These are phyloP conservation scores for Ramalina intermedia DNA, from an alignment of 495 filamentous ascomycete genomes.

Conservation along the genomic window DNA sequence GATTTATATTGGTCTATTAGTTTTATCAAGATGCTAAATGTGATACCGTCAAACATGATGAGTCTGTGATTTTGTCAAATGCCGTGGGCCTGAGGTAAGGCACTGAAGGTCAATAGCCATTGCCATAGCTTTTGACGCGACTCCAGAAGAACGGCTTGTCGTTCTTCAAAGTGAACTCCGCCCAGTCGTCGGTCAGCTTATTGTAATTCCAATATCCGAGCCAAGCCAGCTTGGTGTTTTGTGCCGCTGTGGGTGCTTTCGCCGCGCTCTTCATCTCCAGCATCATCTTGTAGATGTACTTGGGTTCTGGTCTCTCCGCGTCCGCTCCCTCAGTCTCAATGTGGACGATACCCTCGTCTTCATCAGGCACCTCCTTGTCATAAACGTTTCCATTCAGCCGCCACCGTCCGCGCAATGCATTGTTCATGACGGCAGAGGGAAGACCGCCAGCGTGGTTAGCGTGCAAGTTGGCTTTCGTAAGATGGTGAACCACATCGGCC, in stretches of 20 bases:
- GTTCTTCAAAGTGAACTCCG: slow-evolving; percentile 68
- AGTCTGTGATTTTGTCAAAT: no score
- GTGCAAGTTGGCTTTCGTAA: slow-evolving; percentile 39
- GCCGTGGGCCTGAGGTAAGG: background rate
- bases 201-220: slow-evolving; percentile 89
- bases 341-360: slow-evolving; percentile 50
- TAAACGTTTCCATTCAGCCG: slow-evolving; percentile 31
- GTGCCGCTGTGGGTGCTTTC: slow-evolving; percentile 27
- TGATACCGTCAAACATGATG: no score
- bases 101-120: slow-evolving; percentile 19
- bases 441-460: slow-evolving; percentile 18
- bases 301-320: slow-evolving; percentile 24
- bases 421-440: slow-evolving; percentile 37
- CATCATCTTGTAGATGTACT: slow-evolving; percentile 72
- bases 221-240: slow-evolving; percentile 79
- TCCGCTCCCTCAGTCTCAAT: slow-evolving; percentile 76
- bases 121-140: slow-evolving; percentile 59
- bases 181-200: slow-evolving; percentile 77
- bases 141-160: slow-evolving; percentile 80
- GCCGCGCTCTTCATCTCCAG: slow-evolving; percentile 49
- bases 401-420: slow-evolving; percentile 49
- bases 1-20: background rate
- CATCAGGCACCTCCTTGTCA: slow-evolving; percentile 10
- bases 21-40: no score
- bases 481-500: slow-evolving; percentile 62